Evolutionary conservation across 352 stramenopile species (phyloP), one percentile per base, ranked within the genome.

Genomic region (Phytophthora hybrid): DNA sequence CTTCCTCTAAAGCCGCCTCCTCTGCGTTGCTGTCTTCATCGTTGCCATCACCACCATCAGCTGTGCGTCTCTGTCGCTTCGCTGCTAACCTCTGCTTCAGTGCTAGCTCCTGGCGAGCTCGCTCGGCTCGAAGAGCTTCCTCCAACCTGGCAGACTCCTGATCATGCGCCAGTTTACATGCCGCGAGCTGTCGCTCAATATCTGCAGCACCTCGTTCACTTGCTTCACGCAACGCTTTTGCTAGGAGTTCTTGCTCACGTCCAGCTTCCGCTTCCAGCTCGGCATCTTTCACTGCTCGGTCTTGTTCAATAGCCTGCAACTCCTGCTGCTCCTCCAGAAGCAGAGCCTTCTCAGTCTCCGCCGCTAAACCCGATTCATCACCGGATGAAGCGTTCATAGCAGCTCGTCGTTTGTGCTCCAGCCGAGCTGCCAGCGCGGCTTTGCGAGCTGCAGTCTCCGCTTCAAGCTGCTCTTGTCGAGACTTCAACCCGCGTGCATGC

Each of bases 31-130:
- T 52, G 18, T 63, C 59, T 56, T 59, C 46, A 26, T 46, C 26
- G 1, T 47, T 59, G 16, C 3, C 21, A 32, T 49, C 55, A 58
- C n/a, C 23, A 21, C 34, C 49, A 16, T 47, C 41, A 16, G 26
- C 37, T 26, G 44, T 61, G n/a, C 62, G 65, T 9, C 71, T 59
- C 31, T 74, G 64, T 6, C 72, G 59, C 19, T 81, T 88, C 31
- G 81, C 76, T 7, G 62, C 55, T 13, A 90, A 60, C 9, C 79
- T 76, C 49, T 83, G 72, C 54, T 83, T 79, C 8, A 90, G 51
- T 63, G 67, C 71, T 18, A 82, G 60, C 65, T 90, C 84, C 47
- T 87, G 79, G 3, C 72, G 74, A 13, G 71, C 59, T 32, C 78
- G 77, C 54, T 82, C 73, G 4, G 80, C 73, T 19, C 70, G 58